A percentile compares a stretch with the other conserved stretches of the same genome.
Evolutionary conservation across 75 land plant genomes (phyloP).

Genomic region (Selaginella tamariscina): DNA sequence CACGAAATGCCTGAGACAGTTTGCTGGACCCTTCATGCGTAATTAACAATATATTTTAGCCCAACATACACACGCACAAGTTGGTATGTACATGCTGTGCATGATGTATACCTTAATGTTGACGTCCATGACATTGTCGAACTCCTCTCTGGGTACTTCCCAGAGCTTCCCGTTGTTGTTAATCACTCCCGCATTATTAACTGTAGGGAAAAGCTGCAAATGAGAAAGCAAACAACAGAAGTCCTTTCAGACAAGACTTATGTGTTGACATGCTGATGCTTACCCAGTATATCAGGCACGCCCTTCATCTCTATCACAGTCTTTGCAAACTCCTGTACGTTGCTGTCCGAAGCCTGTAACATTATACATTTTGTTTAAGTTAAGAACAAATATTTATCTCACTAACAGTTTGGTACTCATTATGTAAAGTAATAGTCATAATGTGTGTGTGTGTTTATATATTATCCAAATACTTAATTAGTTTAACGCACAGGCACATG

Average conservation of each 20-base stretch:
- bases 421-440: neutral
- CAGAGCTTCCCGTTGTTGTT: slow-evolving; percentile 64
- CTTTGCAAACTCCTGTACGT: slow-evolving; percentile 1
- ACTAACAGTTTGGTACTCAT: neutral
- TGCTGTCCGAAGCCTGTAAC: slow-evolving; percentile 8
- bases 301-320: neutral
- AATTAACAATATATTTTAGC: too few relatives aligned
- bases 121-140: slow-evolving; percentile 68
- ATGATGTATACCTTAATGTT: too few relatives aligned
- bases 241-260: too few relatives aligned
- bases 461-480: neutral
- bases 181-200: slow-evolving; percentile 80
- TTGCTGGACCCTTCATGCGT: slow-evolving; percentile 63
- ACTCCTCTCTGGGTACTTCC: slow-evolving; percentile 70
- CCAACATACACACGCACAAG: too few relatives aligned
- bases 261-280: too few relatives aligned
- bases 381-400: neutral
- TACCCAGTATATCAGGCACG: slow-evolving; percentile 1
- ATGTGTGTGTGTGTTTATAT: neutral
- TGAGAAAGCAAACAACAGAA: neutral
- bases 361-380: neutral
- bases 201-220: slow-evolving; percentile 25
- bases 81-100: too few relatives aligned
- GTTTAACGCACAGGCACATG: neutral
- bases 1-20: slow-evolving; percentile 64